Evolutionary conservation across 139 green algal genomes (phyloP).

Genomic region (Nannochloris sp.): DNA sequence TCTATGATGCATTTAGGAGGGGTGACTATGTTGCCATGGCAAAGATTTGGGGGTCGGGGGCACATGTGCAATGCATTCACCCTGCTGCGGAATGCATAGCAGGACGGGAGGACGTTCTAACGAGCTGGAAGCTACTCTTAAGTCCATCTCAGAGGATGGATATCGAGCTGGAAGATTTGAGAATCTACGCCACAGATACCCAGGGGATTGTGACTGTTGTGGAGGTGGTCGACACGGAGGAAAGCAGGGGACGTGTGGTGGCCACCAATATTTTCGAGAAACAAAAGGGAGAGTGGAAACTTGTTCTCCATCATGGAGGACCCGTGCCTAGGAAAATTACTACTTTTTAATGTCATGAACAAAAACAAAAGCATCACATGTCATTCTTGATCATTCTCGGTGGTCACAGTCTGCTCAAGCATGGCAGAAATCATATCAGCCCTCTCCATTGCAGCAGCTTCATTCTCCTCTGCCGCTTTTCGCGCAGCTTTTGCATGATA

Average conservation of each 20-base stretch:
- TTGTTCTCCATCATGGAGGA: slow-evolving; percentile 70
- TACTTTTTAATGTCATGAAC: too few species aligned
- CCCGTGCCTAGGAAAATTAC: background rate
- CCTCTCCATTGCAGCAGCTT: slow-evolving; percentile 2
- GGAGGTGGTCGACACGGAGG: slow-evolving; percentile 61
- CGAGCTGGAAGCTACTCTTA: slow-evolving; percentile 69
- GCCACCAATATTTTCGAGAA: slow-evolving; percentile 86
- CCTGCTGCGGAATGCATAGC: slow-evolving; percentile 55
- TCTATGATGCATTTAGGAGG: slow-evolving; percentile 68
- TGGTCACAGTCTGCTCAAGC: background rate
- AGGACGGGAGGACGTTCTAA: slow-evolving; percentile 55
- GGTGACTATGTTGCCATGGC: slow-evolving; percentile 62
- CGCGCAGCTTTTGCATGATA: background rate
- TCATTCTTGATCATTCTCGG: too few species aligned
- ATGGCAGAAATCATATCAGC: slow-evolving; percentile 6
- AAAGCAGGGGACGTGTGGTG: slow-evolving; percentile 46
- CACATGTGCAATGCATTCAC: slow-evolving; percentile 80
- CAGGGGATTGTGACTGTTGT: slow-evolving; percentile 65
- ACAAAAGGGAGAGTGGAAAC: slow-evolving; percentile 59
- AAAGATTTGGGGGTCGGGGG: slow-evolving; percentile 58
- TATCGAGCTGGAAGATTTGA: slow-evolving; percentile 66
- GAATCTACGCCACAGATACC: slow-evolving; percentile 39
- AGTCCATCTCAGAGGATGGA: slow-evolving; percentile 33
- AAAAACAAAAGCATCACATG: too few species aligned
- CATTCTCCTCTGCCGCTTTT: background rate